Evolutionary conservation across 805 yeast species (phyloP), one percentile per base, ranked within the genome.

Genomic region (Metschnikowia drakensbergensis): DNA sequence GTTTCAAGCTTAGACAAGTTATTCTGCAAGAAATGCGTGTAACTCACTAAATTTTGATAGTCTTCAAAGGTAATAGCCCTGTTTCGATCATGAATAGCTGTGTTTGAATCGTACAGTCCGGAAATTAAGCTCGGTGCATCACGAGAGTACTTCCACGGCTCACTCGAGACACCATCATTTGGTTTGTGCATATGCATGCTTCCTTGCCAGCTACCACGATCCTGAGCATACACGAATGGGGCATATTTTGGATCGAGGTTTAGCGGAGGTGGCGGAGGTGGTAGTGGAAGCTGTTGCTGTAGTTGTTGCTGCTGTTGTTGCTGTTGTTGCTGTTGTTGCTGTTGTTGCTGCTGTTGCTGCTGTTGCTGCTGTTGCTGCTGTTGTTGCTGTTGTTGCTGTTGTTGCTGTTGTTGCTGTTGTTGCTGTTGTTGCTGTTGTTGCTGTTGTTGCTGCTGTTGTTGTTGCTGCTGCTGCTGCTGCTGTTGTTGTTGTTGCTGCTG

Each of bases 1-100:
- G 32, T 32, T 47, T 63, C 66, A 57, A 69, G 61, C 31, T 51
- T 54, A 35, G 39, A 50, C 43, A 69, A 49, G 36, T 54, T 61
- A 8, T 61, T 63, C 48, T 69, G 71, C n/a, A 70, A 53, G 1
- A 58, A 47, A 22, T 63, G 65, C 3, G 73, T 65, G 49, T 68
- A 68, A 4, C 57, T 52, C n/a, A 66, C 65, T 38, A 70, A 57
- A 39, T 69, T 71, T 35, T 66, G 69, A 53, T 69, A 70, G 45
- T 59, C 62, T 3, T 61, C 59, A 46, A 63, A 50, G 3, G 65
- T 57, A 11, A 68, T 68, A 48, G 33, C 64, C 17, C 47, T 34
- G 13, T 34, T 28, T n/a, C 38, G 37, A 13, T 42, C 45, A 25
- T 26, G 38, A 11, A 28, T 35, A 38, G 11, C 32, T 26, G n/a